Evolutionary conservation across 768 basidiomycete species (phyloP).

Genomic region (Mycena haematopus): DNA sequence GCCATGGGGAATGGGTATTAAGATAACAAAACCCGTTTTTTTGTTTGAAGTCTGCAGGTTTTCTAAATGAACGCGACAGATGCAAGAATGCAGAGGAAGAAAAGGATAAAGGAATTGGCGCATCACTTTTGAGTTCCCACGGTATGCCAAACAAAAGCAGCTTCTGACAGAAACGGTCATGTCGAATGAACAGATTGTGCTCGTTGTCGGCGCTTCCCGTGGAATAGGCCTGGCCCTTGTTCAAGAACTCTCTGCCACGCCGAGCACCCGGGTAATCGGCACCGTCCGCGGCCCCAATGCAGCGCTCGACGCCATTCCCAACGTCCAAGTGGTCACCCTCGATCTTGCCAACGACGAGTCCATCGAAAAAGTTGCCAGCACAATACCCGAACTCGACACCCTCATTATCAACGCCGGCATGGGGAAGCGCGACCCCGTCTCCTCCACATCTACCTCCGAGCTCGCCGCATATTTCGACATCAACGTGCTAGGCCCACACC

Average conservation of each 20-base stretch:
- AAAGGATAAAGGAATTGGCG: too few species aligned
- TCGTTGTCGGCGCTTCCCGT: constrained; percentile 32
- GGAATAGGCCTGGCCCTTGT: constrained; percentile 28
- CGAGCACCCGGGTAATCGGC: constrained; percentile 20
- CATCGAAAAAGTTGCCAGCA: constrained; percentile 13
- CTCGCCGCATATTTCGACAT: constrained; percentile 22
- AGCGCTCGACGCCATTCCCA: constrained; percentile 10
- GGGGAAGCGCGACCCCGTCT: constrained; percentile 26
- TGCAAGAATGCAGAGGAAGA: not conserved
- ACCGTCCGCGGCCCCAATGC: constrained; percentile 13
- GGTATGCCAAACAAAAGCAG: too few species aligned
- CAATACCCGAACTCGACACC: constrained; percentile 28
- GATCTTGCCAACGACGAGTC: constrained; percentile 28
- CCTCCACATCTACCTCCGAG: constrained; percentile 16
- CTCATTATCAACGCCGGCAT: constrained; percentile 30
- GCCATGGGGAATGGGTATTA: too few species aligned
- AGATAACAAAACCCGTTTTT: not conserved
- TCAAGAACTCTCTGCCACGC: constrained; percentile 17
- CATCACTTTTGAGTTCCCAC: too few species aligned
- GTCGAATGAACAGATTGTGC: constrained; percentile 27
- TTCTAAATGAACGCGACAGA: not conserved
- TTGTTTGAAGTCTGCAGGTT: not conserved
- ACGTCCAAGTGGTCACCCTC: constrained; percentile 17
- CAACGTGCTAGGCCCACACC: constrained; percentile 31
- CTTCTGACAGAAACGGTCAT: not conserved